phyloP scores from a whole-genome alignment of 2,329 filamentous ascomycete genomes.

The Ceratocystis eucalypticola region DNA sequence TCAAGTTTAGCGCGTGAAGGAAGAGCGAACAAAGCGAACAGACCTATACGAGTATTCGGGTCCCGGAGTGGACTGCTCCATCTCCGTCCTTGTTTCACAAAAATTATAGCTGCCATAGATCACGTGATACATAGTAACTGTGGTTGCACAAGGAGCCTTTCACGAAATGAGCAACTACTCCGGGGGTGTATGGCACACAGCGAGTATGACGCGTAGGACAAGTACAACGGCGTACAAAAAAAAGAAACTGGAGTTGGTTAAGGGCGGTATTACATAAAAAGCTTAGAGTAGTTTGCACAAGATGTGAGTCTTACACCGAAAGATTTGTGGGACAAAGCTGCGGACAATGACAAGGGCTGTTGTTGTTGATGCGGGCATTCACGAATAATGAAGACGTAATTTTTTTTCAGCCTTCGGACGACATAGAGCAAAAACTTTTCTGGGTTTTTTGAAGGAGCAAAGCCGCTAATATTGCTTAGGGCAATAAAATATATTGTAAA shows the following conservation, averaged over 20 bases:
- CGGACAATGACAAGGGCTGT: too few species aligned
- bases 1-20: neutral
- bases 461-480: neutral
- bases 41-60: too few species aligned
- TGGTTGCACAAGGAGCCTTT: neutral
- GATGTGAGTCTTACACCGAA: too few species aligned
- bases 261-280: too few species aligned
- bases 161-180: neutral
- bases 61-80: neutral
- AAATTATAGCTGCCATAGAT: neutral
- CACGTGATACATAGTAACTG: neutral
- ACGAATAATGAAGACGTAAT: too few species aligned
- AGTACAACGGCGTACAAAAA: neutral
- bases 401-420: too few species aligned
- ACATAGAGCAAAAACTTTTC: too few species aligned
- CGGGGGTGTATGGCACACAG: neutral
- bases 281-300: too few species aligned
- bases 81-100: neutral
- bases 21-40: neutral
- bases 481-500: constrained; percentile 3
- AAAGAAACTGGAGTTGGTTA: too few species aligned
- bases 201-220: neutral
- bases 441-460: neutral
- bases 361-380: too few species aligned
- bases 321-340: neutral